Evolutionary conservation across 2,329 filamentous ascomycete genomes (phyloP), one percentile per base, ranked within the genome.

Genomic region (Calonectria montana): DNA sequence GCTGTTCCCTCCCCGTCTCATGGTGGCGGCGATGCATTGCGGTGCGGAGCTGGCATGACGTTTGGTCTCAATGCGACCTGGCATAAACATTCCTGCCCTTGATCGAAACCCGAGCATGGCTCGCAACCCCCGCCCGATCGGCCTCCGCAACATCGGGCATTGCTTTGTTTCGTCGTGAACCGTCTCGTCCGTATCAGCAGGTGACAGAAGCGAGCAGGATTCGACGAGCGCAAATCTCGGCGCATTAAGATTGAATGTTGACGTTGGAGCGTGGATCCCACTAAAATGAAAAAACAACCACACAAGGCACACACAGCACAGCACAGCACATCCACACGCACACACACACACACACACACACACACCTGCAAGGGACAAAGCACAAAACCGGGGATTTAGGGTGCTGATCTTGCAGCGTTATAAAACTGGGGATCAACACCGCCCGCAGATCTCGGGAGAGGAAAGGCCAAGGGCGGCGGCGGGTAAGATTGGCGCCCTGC

Each of bases 291-390:
- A 15, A 15, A 31, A n/a, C 23, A 53, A 31, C 23, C 27, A 25
- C 47, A 29, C 13, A 15, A 50, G 12, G 10, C 12, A n/a, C 27
- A 53, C 25, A 29, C 47, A n/a, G n/a, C n/a, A n/a, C n/a, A n/a
- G n/a, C n/a, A n/a, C n/a, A n/a, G n/a, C n/a, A n/a, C n/a, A n/a
- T n/a, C n/a, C 12, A n/a, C 27, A 53, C 25, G 18, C 47, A 18
- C 15, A 15, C 47, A 57, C 8, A 25, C 10, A 9, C 50, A n/a
- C 50, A 55, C 5, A 23, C 29, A 16, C 18, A 10, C 29, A 35
- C 37, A n/a, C 27, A 16, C 37, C 41, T 67, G 65, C 65, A 67
- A 67, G 65, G 65, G 31, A 50, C 64, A 45, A 27, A 29, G 41
- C 55, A 53, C 62, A 43, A 21, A 45, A 63, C 31, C 65, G 29